Evolutionary conservation across 2,329 filamentous ascomycete genomes (phyloP), one percentile per base, ranked within the genome.

Genomic region (Pseudocercospora cruenta): DNA sequence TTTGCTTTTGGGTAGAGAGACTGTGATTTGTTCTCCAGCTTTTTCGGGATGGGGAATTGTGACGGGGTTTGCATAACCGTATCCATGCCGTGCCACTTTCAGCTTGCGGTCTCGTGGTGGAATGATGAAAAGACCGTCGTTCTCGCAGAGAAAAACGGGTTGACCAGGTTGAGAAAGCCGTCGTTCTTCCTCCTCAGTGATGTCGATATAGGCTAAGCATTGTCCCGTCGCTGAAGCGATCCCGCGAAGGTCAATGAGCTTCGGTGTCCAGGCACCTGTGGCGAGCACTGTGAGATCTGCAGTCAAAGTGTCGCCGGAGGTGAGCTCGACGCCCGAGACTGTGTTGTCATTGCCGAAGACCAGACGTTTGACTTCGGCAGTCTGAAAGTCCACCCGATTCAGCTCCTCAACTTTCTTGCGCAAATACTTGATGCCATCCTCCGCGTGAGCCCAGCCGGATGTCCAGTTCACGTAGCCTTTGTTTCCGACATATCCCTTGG

Each of bases 211-310:
- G 12, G 86, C 90, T 26, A 98, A 77, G 0, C 87, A 86, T 74
- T 98, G 94, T 14, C 92, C 94, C 0, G 93, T 96, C 2, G 94
- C 91, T 69, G 90, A 86, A 45, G 89, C 89, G 53, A 91, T 87
- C 26, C 92, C 92, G 55, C 89, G 84, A 0, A 97, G 82, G 78
- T 97, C 91, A 63, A 97, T 81, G 22, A 97, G 84, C 1, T 86
- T 85, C 2, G 89, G 87, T 1, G 91, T 92, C 94, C 94, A 98
- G 4, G 94, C 93, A 16, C 94, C 94, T 0, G 93, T 89, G 0
- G 94, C 93, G 2, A 96, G 84, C 63, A 97, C 83, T 36, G 91
- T 89, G 7, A 96, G 83, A 65, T 92, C 91, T 1, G 91, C 91
- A 3, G 79, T 80, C 6, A 92, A 69, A 9, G 76, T 80, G 6